Percentiles rank a stretch among this genome's conserved stretches.
phyloP scores from a whole-genome alignment of 202 grass and related monocot species.

The Carex arenaria region DNA sequence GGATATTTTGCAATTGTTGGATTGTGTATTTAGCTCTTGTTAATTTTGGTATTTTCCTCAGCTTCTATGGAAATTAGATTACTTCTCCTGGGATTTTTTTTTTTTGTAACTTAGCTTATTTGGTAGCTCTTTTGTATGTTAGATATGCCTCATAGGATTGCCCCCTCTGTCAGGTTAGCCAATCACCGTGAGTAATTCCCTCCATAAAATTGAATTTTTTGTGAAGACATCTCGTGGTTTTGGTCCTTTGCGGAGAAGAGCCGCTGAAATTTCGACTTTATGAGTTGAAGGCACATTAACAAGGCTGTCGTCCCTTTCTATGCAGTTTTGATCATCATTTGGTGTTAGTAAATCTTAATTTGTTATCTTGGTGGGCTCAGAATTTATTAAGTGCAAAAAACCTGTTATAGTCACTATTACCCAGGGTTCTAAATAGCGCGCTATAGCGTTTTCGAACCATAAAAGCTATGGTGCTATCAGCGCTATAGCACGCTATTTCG shows the following conservation, averaged over 20 bases:
- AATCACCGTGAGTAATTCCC: background rate
- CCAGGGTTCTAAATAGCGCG: no score
- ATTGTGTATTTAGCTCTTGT: background rate
- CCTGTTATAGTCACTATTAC: background rate
- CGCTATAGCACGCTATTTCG: no score
- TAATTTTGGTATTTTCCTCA: background rate
- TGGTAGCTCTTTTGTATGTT: background rate
- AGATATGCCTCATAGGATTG: background rate
- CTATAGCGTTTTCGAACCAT: no score
- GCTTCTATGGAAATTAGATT: background rate
- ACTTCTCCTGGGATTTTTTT: background rate
- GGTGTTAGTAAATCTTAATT: background rate
- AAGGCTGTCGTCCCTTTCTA: background rate
- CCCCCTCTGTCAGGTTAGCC: background rate
- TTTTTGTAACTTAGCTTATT: background rate
- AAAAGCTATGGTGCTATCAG: no score
- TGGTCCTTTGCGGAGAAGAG: background rate
- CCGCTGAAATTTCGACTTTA: background rate
- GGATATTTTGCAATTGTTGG: background rate
- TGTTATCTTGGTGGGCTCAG: background rate
- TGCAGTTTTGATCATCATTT: background rate
- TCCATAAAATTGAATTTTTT: background rate
- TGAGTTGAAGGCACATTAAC: background rate
- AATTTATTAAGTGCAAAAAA: background rate
- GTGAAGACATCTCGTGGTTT: background rate